Evolutionary conservation across 306 rosid genomes (phyloP), one percentile per base, ranked within the genome.

Genomic region (Quercus parvula): DNA sequence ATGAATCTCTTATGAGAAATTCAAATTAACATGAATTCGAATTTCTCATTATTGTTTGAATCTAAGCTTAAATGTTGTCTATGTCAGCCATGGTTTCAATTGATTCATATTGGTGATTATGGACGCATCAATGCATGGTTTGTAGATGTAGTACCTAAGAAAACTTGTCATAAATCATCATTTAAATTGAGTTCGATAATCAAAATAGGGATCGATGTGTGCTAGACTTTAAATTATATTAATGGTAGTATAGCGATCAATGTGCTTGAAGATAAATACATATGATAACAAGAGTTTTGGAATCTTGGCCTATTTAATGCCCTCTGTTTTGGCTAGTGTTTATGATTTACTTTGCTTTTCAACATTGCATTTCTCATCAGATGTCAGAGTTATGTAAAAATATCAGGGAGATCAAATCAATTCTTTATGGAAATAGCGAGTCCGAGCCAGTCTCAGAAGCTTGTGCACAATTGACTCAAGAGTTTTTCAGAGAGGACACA

Each of bases 381-480:
- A 91, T 95, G 98, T 31, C 56, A 0, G 99, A 95, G 81, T 86
- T 95, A 44, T 79, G 56, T 69, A 95, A 93, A 84, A 88, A 88
- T 73, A 86, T 95, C 13, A 85, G 99, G 89, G 99, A 95, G 92
- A 73, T 95, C 83, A 95, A 95, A 91, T 69, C 87, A 27, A 90
- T 90, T 79, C 96, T 95, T 31, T 95, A 95, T 70, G 99, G 99
- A 44, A 91, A 93, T 70, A 95, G 99, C 71, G 99, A 95, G 75
- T 90, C 98, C 4, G 99, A 95, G 81, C 99, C 99, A 2, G 92
- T 95, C 17, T 66, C 99, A 0, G 99, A 95, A 86, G 94, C 98
- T 77, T 95, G 99, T 81, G 92, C 92, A 0, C 98, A 95, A 61
- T 74, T 95, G 83, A 95, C 99, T 9, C 97, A 91, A 79, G 99